Base-by-base conservation (phyloP, 2,329 filamentous ascomycete genomes). In the Penicillium capsulatum region DNA sequence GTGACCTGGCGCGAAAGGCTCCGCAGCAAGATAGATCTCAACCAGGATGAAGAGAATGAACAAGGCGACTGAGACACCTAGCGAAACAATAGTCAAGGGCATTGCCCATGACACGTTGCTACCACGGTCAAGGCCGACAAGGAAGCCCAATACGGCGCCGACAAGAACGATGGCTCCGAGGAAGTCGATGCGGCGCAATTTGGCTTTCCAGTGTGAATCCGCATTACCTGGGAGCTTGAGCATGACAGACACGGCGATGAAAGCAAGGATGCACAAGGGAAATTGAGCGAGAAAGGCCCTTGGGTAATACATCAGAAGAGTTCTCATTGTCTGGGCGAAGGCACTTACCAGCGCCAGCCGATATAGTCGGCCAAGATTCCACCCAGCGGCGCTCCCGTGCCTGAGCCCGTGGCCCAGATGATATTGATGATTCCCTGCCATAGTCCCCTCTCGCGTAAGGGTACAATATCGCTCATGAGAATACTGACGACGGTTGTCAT, bases 361-460 rank as follows among this genome's bases (percentile, higher is more conserved):
- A 89, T 74, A 3, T 73, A 77, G 60, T 89, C 84, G 0, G 83
- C 78, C n/a, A 89, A 61, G 5, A 86, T 60, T 2, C 86, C 85
- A 11, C 76, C 86, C 0, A 91, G 50, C 0, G 85, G 83, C 3
- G 81, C 84, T 2, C 86, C 86, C 4, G 74, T 71, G 4, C 79
- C 77, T 3, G 83, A 76, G n/a, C 84, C 86, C 13, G 72, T 65
- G 0, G 83, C 82, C 53, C 76, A 88, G 34, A 88, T 73, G 46
- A 89, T 75, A 59, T 89, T 90, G 55, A 87, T 71, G 44, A 81
- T 70, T 5, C 84, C 84, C 60, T 89, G 85, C 80, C 82, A 90
- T 7, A 82, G 71, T 2, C 84, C 85, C 39, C 84, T 70, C 36
- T 86, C 77, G 13, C 83, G 72, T 27, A 89, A 66, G 0, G 83